Base-by-base conservation (phyloP, 495 filamentous ascomycete genomes). In the Penicillium parvum region DNA sequence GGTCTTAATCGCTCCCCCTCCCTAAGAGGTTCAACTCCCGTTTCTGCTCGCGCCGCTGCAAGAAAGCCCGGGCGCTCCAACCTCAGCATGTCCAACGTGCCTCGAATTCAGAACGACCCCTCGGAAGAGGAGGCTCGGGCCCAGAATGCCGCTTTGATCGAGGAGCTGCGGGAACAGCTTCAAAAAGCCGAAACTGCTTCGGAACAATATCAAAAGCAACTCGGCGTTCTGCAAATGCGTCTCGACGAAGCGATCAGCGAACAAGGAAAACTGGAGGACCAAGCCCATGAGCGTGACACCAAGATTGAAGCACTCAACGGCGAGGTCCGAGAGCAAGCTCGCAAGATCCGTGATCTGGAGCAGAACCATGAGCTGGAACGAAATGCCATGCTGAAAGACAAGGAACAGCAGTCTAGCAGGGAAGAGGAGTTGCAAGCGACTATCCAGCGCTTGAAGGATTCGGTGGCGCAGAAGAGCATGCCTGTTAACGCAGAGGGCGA, bases 381-480 rank as follows among this genome's bases (percentile, higher is more conserved):
- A 29, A 87, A 80, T 60, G 79, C 86, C 28, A 84, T 91, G 75
- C 81, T 86, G 54, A 85, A 86, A 64, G 91, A 96, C 65, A 90
- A 90, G 71, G 87, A 95, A 42, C 88, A 95, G 48, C 85, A 89
- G 68, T 70, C 75, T 23, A 82, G 82, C 49, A 74, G 82, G 29
- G 88, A 95, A 56, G 89, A 95, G 60, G 90, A 94, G 55, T 79
- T 96, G 76, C 87, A 91, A 62, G 71, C 78, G 19, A 84, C 86
- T 26, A 88, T 96, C 56, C 86, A 95, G 65, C 76, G 91, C 36
- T 66, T 97, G 41, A 96, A 95, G 72, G 91, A 96, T 48, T 82
- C 78, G 9, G 68, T 95, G 33, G 81, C 82, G 25, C 86, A 90
- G 64, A 82, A 84, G 53, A 77, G 81, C 30, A 57, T 71, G 47